Conservation (phyloP, 73 alveolate genomes). For the Effrenium voratum region DNA sequence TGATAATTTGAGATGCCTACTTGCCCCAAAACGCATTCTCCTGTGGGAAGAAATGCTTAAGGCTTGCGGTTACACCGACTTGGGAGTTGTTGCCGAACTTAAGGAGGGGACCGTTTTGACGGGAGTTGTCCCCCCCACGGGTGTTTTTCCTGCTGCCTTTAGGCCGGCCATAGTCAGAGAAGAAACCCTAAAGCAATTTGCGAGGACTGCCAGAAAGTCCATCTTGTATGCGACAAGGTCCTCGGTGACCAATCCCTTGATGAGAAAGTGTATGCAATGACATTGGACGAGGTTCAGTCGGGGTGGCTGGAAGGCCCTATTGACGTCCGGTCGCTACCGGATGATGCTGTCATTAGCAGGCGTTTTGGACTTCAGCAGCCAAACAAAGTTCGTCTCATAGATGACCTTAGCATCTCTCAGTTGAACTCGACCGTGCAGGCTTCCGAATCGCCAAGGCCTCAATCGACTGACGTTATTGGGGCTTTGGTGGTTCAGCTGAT, state of each 20-base stretch:
- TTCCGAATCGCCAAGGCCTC: background rate
- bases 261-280: background rate
- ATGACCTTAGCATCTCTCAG: background rate
- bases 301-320: background rate
- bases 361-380: background rate
- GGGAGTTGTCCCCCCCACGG: background rate
- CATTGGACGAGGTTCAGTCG: background rate
- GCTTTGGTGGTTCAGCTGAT: background rate
- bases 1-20: too few species aligned
- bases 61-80: background rate
- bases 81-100: background rate
- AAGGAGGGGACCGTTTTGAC: background rate
- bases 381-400: background rate
- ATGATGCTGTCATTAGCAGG: background rate
- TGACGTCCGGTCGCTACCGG: background rate
- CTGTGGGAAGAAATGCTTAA: background rate
- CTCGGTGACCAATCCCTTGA: background rate
- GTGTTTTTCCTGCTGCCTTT: background rate
- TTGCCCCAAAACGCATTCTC: background rate
- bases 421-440: background rate
- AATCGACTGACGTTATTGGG: background rate
- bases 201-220: background rate
- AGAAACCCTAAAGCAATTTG: background rate
- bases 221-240: background rate
- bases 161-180: background rate